Base-by-base conservation (phyloP, 176 grass and related monocot species). In the Oryza rufipogon region DNA sequence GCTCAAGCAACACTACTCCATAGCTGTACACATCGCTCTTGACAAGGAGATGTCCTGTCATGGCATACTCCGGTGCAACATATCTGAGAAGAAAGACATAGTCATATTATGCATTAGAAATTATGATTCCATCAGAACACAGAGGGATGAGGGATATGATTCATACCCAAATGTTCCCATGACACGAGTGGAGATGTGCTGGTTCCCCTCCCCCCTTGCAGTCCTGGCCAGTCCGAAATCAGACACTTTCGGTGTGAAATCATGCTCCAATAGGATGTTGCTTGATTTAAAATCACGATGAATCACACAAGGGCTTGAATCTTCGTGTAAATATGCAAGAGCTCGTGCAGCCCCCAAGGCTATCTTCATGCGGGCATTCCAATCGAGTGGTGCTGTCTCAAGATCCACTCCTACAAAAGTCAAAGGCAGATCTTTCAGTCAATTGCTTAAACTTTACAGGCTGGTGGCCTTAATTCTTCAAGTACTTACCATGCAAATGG, bases 11-110 rank as follows among this genome's bases (percentile, higher is more conserved):
- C n/a, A 99, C 96, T 22, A 99, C 93, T 7, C 96, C 96, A 19
- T 96, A 99, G 85, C 96, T 99, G 78, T 99, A 99, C 15, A 99
- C 96, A 63, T 99, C 96, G 39, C 93, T 96, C 84, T 99, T 99
- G 46, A 99, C 96, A 64, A 99, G 91, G 74, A 99, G 96, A 86
- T 96, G 96, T 8, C 96, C 96, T 0, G 96, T 99, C 96, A 99
- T 99, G 48, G 96, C 96, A 11, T 99, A 99, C 79, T 99, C 96
- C 0, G 96, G 96, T 20, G 96, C 96, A 74, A 99, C 96, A 84
- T 99, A 99, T 11, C 86, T 88, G 75, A 74, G 45, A 34, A 64
- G 54, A 87, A 81, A 80, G 30, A 52, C 7, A 72, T 17, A 12
- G 54, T 83, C 9, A 80, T 60, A 25, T 2, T 81, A 65, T 82